These are phyloP conservation scores for Talaromyces adpressus DNA, from an alignment of 495 filamentous ascomycete genomes.

Conservation along the genomic window DNA sequence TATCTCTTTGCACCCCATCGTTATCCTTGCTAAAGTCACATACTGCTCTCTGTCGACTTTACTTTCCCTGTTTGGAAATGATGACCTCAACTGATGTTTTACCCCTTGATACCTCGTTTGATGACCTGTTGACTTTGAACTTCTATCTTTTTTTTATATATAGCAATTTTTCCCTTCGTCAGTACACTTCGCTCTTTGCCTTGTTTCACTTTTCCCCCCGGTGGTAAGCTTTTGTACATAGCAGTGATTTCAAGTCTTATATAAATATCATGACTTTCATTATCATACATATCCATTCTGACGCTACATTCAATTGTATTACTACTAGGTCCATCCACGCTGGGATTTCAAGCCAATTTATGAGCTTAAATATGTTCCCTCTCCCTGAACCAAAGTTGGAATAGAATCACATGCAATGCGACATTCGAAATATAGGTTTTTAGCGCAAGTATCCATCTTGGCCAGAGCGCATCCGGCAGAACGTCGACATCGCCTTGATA, in stretches of 20 bases:
- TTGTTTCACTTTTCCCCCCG: background rate
- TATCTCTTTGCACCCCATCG: slow-evolving; percentile 11
- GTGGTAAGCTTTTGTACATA: background rate
- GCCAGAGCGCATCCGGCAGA: no score
- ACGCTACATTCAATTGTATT: background rate
- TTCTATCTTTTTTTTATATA: background rate
- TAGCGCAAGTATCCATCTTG: no score
- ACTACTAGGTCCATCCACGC: background rate
- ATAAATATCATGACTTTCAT: background rate
- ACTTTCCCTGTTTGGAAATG: background rate
- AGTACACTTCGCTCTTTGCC: background rate
- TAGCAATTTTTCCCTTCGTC: background rate
- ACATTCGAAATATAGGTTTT: no score
- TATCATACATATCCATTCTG: background rate
- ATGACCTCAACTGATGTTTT: background rate
- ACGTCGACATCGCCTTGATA: no score
- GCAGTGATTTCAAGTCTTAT: background rate
- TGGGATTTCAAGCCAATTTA: background rate
- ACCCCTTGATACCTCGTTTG: no score
- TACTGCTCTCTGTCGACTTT: background rate
- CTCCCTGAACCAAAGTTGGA: no score
- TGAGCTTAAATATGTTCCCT: no score
- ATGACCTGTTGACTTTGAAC: background rate
- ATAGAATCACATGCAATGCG: no score
- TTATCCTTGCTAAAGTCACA: background rate